Base-by-base conservation (phyloP, 192 early-diverging fungal species). In the Umbelopsis ramanniana region DNA sequence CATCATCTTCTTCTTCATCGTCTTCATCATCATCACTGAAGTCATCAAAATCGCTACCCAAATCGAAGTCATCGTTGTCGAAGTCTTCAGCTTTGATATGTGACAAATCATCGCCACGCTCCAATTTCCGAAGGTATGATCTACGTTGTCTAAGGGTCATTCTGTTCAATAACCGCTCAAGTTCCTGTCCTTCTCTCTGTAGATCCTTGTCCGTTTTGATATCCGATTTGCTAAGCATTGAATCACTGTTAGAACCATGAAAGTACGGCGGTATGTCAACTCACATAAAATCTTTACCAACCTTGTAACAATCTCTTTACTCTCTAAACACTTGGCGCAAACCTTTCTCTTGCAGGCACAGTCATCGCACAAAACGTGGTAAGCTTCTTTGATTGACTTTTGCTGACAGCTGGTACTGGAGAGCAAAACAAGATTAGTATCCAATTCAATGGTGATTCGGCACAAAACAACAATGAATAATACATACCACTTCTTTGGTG, bases 261-360 rank as follows among this genome's bases (percentile, higher is more conserved):
- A 67, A 26, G 21, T 17, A 0, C 22, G 6, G 38, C n/a, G 11
- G 53, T 17, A 66, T 21, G 29, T 50, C 21, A 12, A 15, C 46
- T 21, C 17, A 52, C 23, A 26, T 12, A 17, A 19, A 37, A 63
- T 19, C 29, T 35, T 12, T 37, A 67, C 72, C 52, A 74, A 81
- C 79, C 72, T 66, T 17, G 77, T 72, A 21, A 93, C 82, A 50
- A 95, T 91, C 46, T 94, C 86, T 37, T 81, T 74, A 4, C 73
- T 76, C 74, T 93, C 88, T 74, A 89, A 79, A 82, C 96, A 99
- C 82, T 98, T 98, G 46, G 95, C 96, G 68, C 96, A 99, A 23
- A 96, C 94, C 46, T 89, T 85, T 83, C 92, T 95, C 6, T 78
- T 75, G 33, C 69, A 68, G 6, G 96, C 94, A 77, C 97, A 99